Evolutionary conservation across 139 green algal species (phyloP), one percentile per base, ranked within the genome.

Genomic region (Tetraselmis chui): DNA sequence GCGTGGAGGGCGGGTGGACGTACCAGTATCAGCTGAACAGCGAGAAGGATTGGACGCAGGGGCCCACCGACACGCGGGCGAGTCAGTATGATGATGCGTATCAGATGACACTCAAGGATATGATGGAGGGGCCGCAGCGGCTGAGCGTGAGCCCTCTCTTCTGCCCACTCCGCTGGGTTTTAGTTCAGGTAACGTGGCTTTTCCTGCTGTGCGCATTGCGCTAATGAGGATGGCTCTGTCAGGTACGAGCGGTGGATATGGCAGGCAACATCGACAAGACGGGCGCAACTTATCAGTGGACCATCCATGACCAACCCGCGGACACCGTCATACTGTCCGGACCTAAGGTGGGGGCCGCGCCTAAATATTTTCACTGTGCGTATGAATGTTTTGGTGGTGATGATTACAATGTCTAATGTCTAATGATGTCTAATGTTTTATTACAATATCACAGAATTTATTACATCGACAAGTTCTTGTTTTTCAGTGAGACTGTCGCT

Each of bases 231-330:
- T n/a, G n/a, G n/a, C n/a, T n/a, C n/a, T n/a, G n/a, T n/a, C 26
- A 77, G 26, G 74, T 77, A 25, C 74, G 74, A 2, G 74, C n/a
- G 2, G 74, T 77, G 5, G 74, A 77, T 25, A 2, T 2, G 23
- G 74, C 74, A 18, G 74, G 74, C 26, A 77, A 77, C 74, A 29
- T 77, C 26, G 74, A 77, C 74, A 22, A 22, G 74, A 28, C 26
- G 26, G 26, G 26, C 18, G 74, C 18, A 2, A 28, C 25, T 18
- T 77, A 77, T 25, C 25, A 77, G 18, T 77, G 74, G 74, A 29
- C 74, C 74, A 77, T 77, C 74, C 74, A 77, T 77, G n/a, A 77
- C 74, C 26, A 77, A 29, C 26, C 74, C 5, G 74, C 74, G 26
- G 74, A 77, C 74, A 77, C 74, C 74, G 18, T 31, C 74, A 77